Conservation (phyloP, 2,329 filamentous ascomycete species). For the Dactylonectria macrodidyma region DNA sequence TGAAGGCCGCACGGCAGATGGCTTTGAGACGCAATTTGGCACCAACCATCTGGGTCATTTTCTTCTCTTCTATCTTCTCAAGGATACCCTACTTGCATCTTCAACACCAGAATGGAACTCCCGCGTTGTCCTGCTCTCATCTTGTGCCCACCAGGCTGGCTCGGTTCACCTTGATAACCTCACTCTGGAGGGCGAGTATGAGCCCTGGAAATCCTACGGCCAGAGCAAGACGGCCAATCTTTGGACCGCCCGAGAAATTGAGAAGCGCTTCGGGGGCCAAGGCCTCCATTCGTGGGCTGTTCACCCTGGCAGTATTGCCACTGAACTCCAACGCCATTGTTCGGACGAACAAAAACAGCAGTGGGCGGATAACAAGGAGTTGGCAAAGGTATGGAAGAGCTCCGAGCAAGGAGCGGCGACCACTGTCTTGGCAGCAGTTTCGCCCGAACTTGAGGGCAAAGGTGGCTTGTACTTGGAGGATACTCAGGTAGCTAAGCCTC, state of each 20-base stretch:
- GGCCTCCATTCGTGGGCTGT: slow-evolving; percentile 53
- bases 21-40: slow-evolving; percentile 35
- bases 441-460: slow-evolving; percentile 17
- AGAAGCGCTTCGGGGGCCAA: not conserved
- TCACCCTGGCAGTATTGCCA: slow-evolving; percentile 51
- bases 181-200: slow-evolving; percentile 15
- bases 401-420: slow-evolving; percentile 20
- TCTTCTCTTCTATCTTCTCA: slow-evolving; percentile 25
- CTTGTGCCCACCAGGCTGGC: not conserved
- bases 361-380: not conserved
- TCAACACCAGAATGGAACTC: not conserved
- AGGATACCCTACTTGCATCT: slow-evolving; percentile 7
- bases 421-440: slow-evolving; percentile 15
- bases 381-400: slow-evolving; percentile 11
- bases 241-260: slow-evolving; percentile 52
- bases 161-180: not conserved
- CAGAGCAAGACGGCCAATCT: slow-evolving; percentile 67
- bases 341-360: not conserved
- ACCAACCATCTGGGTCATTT: slow-evolving; percentile 17
- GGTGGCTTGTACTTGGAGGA: slow-evolving; percentile 25
- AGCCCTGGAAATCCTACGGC: slow-evolving; percentile 58
- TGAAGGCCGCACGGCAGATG: slow-evolving; percentile 22
- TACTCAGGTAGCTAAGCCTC: slow-evolving; percentile 11
- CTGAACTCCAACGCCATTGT: slow-evolving; percentile 19
- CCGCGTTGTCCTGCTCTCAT: slow-evolving; percentile 14